Evolutionary conservation across 2,329 filamentous ascomycete species (phyloP).

Genomic region (Ophiocordyceps robertsii): DNA sequence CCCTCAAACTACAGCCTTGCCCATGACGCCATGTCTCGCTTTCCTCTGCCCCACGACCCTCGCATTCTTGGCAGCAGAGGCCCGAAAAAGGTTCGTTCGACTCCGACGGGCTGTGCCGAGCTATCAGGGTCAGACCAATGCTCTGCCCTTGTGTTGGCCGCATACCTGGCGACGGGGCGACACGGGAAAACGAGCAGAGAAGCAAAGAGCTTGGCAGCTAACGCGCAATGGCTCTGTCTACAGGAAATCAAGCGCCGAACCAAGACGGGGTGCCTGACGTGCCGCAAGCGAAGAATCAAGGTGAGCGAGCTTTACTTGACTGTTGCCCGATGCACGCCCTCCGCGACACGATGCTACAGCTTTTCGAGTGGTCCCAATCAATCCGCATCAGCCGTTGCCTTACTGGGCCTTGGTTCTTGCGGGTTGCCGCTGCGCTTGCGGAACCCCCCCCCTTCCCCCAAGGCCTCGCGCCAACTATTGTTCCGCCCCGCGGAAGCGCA

Average conservation of each 20-base stretch:
- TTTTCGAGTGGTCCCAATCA: no score
- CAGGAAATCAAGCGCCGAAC: constrained; percentile 51
- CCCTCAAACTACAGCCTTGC: constrained; percentile 26
- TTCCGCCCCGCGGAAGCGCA: no score
- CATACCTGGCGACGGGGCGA: neutral
- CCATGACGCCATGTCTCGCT: constrained; percentile 29
- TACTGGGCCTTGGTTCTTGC: no score
- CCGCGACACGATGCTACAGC: no score
- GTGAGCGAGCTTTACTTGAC: constrained; percentile 23
- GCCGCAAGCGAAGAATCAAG: constrained; percentile 49
- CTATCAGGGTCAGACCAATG: neutral
- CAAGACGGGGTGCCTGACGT: constrained; percentile 50
- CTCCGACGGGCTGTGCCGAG: no score
- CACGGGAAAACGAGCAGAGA: no score
- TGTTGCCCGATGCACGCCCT: neutral
- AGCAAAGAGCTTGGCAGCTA: neutral
- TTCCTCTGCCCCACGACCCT: constrained; percentile 34
- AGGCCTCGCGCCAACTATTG: no score
- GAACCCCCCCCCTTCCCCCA: no score
- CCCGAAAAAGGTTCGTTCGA: constrained; percentile 39
- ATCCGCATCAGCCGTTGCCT: no score
- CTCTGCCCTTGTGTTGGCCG: neutral
- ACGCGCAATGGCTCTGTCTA: neutral
- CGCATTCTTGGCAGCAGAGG: constrained; percentile 33
- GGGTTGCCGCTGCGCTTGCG: no score